Evolutionary conservation across 768 basidiomycete species (phyloP), one percentile per base, ranked within the genome.

Genomic region (Lactarius tabidus): DNA sequence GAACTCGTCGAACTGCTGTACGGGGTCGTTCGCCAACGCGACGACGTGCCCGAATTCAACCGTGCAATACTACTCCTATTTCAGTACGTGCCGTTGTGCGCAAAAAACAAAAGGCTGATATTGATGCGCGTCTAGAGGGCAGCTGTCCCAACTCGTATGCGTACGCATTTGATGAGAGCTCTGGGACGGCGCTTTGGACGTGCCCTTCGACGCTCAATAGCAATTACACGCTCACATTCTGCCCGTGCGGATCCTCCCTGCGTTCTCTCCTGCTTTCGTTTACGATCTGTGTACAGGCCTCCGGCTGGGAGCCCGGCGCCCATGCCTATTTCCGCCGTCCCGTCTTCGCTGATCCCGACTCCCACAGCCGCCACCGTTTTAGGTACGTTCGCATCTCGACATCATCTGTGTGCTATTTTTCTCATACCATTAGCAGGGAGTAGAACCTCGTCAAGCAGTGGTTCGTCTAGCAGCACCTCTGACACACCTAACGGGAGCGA

Each of bases 161-260:
- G 6, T 85, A 84, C 66, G 82, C 84, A 2, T 85, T 78, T 67
- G 85, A 86, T 69, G 84, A 86, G 71, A 67, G 75, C 31, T 77
- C 75, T 66, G 79, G 82, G 68, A 76, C 82, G 0, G 84, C 86
- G 0, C 75, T 86, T 45, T 85, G 79, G 77, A 83, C 77, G 1
- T 86, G 86, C 72, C 67, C 74, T 17, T 76, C 82, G 9, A 45
- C 65, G 14, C 56, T 65, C 43, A 68, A 70, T 12, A 72, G 71
- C 17, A 70, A 75, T 33, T 75, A 74, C 57, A 72, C 68, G 0
- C 35, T 74, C 29, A 75, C 74, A 1, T 75, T 75, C 60, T 75
- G 74, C 67, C 74, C 73, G 69, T 73, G 38, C 67, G 67, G 26
- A 26, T 58, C 6, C n/a, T 54, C 8, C 26, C 1, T 20, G 15